Base-by-base conservation (phyloP, 1,284 basidiomycete genomes). In the Malassezia yamatoensis region DNA sequence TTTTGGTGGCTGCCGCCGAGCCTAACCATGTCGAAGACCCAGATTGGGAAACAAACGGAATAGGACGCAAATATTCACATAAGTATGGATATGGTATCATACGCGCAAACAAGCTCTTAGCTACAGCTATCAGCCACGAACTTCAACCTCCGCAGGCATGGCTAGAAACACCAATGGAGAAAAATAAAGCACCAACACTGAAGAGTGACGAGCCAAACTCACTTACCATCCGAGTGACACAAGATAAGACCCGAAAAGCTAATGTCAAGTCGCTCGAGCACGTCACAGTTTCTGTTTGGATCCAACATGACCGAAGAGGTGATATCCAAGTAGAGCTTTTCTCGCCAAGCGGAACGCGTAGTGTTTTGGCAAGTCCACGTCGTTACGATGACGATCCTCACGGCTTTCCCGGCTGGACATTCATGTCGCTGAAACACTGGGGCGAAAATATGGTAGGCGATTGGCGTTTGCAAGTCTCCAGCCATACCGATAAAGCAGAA, bases 371-470 rank as follows among this genome's bases (percentile, higher is more conserved):
- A 20, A 82, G 83, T 11, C 80, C 80, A 49, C 82, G 94, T 54
- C 75, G 80, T 34, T 81, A 80, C 38, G 94, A 99, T 72, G 75
- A 77, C 44, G 85, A 82, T 12, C 75, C 69, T 4, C 80, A 79
- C 10, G 94, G 94, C 5, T 94, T 82, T 75, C 83, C 83, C 24
- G 91, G 90, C 0, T 99, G 94, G 94, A 86, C 83, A 18, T 99
- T 99, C 75, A 98, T 96, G 91, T 83, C 85, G 21, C 83, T 98
- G 54, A 98, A 98, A 77, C 94, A 99, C 75, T 99, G 94, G 94
- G 90, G 86, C 46, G 94, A 99, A 77, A 80, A 87, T 68, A 87
- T 91, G 0, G 75, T 90, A n/a, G 94, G 94, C 13, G 82, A 84
- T 7, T 99, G 94, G 94, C 88, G 83, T 1, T 82, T 98, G 54